Base-by-base conservation (phyloP, 768 basidiomycete genomes). In the Mycena venus region DNA sequence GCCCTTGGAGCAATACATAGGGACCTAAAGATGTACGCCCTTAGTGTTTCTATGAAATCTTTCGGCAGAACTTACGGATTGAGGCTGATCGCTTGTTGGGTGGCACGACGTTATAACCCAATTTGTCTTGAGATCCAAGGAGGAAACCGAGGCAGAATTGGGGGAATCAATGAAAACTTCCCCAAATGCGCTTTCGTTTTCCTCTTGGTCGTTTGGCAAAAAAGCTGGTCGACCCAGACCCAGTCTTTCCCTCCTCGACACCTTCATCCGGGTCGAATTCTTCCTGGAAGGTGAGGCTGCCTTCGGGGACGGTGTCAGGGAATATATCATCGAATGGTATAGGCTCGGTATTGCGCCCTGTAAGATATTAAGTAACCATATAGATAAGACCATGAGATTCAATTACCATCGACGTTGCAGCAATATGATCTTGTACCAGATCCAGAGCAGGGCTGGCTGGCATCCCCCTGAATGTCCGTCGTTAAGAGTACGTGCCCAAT, bases 391-490 rank as follows among this genome's bases (percentile, higher is more conserved):
- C n/a, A n/a, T 11, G 11, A 15, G 15, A 38, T 38, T 32, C 27
- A 65, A 49, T 8, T 59, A 61, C 68, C 68, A 15, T 60, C 29
- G 40, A 40, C 70, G 27, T 79, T 70, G 36, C 78, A 79, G 47
- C 76, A 79, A 60, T 77, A 79, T 19, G 70, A 62, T 51, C 76
- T 70, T 51, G 56, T 70, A 14, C 62, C 68, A 17, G 69, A 70
- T 32, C 76, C 76, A 32, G 70, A 32, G 58, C 78, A 79, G 23
- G 76, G 62, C 21, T 60, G 59, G 29, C 59, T 38, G 10, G 74
- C 77, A 68, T 78, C 79, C 56, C 78, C 79, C 63, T 79, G 79
- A 29, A 79, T 75, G 55, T 78, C 79, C 36, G 74, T 79, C 15
- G 76, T 77, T 73, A 76, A 51, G 67, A 56, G 42, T 1, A 69